Evolutionary conservation across 768 basidiomycete genomes (phyloP).

Genomic region (Kondoa subrosea): DNA sequence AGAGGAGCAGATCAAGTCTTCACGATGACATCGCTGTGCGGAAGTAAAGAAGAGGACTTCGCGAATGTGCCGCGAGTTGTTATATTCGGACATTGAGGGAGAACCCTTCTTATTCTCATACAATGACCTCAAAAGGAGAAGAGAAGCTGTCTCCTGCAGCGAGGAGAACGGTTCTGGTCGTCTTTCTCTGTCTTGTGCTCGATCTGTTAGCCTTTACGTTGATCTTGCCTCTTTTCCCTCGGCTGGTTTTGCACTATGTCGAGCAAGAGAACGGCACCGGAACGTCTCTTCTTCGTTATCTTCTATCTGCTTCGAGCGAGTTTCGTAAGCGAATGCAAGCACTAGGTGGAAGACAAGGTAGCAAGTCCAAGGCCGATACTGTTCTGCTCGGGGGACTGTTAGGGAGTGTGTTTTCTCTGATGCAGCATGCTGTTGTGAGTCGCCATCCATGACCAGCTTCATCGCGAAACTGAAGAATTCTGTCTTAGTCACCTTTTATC

Average conservation of each 20-base stretch:
- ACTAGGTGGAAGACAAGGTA: neutral
- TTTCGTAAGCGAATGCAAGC: constrained; percentile 4
- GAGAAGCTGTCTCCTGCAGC: neutral
- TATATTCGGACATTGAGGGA: too few relatives aligned
- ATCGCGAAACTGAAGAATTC: too few relatives aligned
- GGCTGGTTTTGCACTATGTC: constrained; percentile 54
- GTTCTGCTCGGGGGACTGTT: constrained; percentile 87
- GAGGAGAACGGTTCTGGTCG: neutral
- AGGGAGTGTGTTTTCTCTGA: constrained; percentile 83
- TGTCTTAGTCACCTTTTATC: constrained; percentile 61
- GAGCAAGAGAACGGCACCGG: neutral
- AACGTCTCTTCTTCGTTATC: neutral
- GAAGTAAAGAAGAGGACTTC: too few relatives aligned
- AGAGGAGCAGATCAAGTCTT: too few relatives aligned
- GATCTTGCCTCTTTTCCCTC: constrained; percentile 90
- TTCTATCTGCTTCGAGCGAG: neutral
- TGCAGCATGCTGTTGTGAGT: constrained; percentile 71
- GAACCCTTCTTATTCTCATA: too few relatives aligned
- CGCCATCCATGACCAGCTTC: too few relatives aligned
- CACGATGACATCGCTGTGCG: too few relatives aligned
- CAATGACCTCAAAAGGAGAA: neutral
- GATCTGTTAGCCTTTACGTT: constrained; percentile 39
- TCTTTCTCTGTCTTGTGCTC: neutral
- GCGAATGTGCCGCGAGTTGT: too few relatives aligned
- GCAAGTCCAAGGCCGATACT: constrained; percentile 53